These are phyloP conservation scores for Fremontodendron californicum DNA, from an alignment of 345 rosid species.

Conservation along the genomic window DNA sequence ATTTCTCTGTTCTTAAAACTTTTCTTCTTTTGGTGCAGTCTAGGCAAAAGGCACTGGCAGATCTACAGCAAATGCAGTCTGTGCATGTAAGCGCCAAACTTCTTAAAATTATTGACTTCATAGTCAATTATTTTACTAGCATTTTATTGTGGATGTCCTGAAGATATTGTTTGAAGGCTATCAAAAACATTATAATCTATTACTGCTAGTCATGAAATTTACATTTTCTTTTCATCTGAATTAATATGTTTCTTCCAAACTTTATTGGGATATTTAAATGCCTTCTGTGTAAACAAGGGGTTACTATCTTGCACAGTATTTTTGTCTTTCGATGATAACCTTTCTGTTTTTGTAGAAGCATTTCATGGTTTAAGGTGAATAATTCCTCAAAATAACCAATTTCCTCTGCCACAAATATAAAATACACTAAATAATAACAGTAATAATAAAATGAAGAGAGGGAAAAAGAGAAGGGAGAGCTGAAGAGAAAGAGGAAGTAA, in stretches of 20 bases:
- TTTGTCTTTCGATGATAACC: not conserved
- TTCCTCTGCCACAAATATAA: not conserved
- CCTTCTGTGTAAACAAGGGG: not conserved
- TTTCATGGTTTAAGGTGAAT: not conserved
- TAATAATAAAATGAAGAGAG: not conserved
- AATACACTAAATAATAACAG: not conserved
- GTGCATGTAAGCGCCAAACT: conserved; percentile 59
- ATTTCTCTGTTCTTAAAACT: not conserved
- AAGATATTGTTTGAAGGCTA: conserved; percentile 19
- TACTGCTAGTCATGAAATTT: not conserved
- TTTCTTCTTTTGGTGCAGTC: conserved; percentile 52
- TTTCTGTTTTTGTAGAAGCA: not conserved
- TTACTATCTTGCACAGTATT: not conserved
- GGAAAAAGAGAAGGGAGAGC: not conserved
- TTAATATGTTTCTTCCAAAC: not conserved
- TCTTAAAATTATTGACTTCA: conserved; percentile 6
- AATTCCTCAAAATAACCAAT: not conserved
- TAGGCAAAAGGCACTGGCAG: conserved; percentile 78
- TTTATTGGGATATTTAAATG: not conserved
- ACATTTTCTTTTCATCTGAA: not conserved
- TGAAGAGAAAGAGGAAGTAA: not conserved
- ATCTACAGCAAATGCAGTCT: conserved; percentile 73
- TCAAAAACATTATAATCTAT: not conserved
- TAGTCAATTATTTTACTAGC: not conserved
- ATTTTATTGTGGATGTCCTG: not conserved